A percentile compares a stretch with the other conserved stretches of the same genome.
These are phyloP conservation scores for Beauveria asiatica DNA, from an alignment of 2,329 filamentous ascomycete species.

Conservation along the genomic window DNA sequence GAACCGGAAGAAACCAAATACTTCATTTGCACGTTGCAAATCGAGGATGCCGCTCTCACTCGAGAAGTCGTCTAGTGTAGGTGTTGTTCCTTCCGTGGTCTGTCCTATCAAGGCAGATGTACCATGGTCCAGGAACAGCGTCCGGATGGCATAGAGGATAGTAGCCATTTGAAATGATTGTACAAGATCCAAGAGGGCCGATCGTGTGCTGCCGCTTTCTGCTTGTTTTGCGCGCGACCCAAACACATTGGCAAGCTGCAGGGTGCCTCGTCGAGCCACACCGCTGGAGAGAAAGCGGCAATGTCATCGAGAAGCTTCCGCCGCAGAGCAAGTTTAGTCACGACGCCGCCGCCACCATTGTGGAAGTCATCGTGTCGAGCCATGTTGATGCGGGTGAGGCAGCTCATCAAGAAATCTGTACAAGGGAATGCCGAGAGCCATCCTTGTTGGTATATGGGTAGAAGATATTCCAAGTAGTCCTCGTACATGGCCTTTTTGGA, in stretches of 20 bases:
- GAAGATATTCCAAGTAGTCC: neutral
- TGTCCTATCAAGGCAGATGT: neutral
- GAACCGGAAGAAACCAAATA: neutral
- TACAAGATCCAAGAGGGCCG: slow-evolving; percentile 5
- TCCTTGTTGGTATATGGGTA: slow-evolving; percentile 1
- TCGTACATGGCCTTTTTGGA: neutral
- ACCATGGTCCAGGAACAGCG: slow-evolving; percentile 10
- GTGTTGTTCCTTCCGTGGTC: too few relatives aligned
- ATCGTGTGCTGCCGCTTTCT: neutral
- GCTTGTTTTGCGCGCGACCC: neutral
- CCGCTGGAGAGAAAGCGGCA: neutral
- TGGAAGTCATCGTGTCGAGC: neutral
- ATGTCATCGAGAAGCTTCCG: neutral
- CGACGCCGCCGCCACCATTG: neutral
- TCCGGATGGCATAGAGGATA: slow-evolving; percentile 11
- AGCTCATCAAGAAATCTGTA: neutral
- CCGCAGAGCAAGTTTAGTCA: neutral
- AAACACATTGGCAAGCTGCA: neutral
- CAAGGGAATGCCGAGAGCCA: slow-evolving; percentile 1
- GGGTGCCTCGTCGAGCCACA: neutral
- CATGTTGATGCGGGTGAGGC: slow-evolving; percentile 2
- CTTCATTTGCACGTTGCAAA: slow-evolving; percentile 3
- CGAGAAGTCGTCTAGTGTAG: too few relatives aligned
- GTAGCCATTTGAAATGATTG: slow-evolving; percentile 2
- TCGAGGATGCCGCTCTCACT: neutral